A percentile compares a stretch with the other conserved stretches of the same genome.
phyloP scores from a whole-genome alignment of 352 stramenopile species.

The Globisporangium lucens region DNA sequence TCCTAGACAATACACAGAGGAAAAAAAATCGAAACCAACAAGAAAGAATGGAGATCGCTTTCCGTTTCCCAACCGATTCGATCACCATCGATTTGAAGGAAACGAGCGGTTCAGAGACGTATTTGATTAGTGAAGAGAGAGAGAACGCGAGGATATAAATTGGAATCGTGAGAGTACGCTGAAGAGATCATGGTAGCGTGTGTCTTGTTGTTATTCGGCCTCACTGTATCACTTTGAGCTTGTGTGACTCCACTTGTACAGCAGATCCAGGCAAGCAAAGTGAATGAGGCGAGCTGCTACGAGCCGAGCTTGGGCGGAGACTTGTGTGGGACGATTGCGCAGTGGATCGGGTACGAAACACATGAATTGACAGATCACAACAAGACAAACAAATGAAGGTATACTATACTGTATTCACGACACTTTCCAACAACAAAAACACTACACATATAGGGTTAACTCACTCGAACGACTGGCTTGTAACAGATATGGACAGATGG shows the following conservation, averaged over 20 bases:
- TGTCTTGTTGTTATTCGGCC: background rate
- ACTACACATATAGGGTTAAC: background rate
- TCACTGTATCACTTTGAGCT: background rate
- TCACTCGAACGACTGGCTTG: background rate
- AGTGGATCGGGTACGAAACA: no score
- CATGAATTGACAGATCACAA: no score
- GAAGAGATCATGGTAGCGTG: background rate
- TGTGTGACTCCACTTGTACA: background rate
- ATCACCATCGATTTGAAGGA: background rate
- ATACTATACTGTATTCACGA: background rate
- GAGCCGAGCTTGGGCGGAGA: no score
- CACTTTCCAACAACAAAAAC: background rate
- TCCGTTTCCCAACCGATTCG: background rate
- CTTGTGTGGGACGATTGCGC: no score
- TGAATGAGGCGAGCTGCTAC: no score
- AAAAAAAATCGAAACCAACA: background rate
- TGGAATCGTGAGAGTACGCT: constrained; percentile 7
- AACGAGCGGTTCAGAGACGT: background rate
- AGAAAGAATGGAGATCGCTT: background rate
- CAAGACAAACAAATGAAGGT: background rate
- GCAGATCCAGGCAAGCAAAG: background rate
- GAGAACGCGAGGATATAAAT: constrained; percentile 4
- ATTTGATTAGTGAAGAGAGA: constrained; percentile 2
- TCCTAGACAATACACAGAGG: constrained; percentile 34
- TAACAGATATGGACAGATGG: background rate